Evolutionary conservation across 371 early-diverging fungal genomes (phyloP), one percentile per base, ranked within the genome.

Genomic region (Mortierella sp.): DNA sequence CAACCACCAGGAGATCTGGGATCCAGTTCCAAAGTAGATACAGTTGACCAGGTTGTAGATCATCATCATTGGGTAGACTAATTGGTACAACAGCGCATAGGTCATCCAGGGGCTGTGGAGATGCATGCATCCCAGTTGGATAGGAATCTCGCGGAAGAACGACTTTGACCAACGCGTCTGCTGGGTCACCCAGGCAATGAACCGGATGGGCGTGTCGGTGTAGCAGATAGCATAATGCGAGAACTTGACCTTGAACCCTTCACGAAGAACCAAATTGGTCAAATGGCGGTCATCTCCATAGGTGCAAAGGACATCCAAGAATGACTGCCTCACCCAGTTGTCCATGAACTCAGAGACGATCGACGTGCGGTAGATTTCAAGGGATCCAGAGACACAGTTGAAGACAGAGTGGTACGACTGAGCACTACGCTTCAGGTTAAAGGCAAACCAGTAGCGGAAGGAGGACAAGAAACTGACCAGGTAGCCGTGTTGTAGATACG

Each of bases 111-210:
- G 91, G 37, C 88, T 88, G 55, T 93, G 93, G 41, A 90, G 87
- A 45, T 90, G 90, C 45, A 91, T 77, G 55, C 90, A 87, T 10
- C 85, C 85, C 0, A 88, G 86, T 58, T 90, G 90, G 86, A 90
- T 91, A 16, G 91, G 79, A 7, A 91, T 67, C 73, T 93, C 93
- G 6, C 93, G 89, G 66, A 90, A 93, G 68, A 93, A 93, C 41
- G 93, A 92, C 68, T 92, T 93, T 58, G 90, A 90, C 93, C 93
- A 93, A 31, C 93, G 85, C n/a, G 93, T 93, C 73, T 93, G 93
- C 53, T 93, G 93, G n/a, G 89, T 92, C 66, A 93, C 89, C 92
- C 91, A 93, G 26, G 91, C 88, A 63, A 93, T 76, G 71, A 91
- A 90, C 1, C 77, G 74, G 44, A 82, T 87, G 1, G 93, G 93